Evolutionary conservation across 2,329 filamentous ascomycete species (phyloP).

Genomic region (Phyllosticta citriasiana): DNA sequence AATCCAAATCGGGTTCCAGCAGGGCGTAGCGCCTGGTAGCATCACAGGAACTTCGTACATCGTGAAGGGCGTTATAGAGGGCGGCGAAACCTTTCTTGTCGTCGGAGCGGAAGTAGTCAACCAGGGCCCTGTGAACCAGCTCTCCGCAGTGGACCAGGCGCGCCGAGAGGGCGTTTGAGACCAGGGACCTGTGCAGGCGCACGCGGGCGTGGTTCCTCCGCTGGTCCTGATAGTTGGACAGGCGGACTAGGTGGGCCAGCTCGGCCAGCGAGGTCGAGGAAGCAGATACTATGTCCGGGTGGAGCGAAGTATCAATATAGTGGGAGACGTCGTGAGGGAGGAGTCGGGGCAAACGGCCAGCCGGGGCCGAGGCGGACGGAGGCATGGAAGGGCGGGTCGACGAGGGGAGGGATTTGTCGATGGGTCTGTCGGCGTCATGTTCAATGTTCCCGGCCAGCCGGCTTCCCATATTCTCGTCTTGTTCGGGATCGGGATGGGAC

Average conservation of each 20-base stretch:
- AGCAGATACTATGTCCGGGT: constrained; percentile 43
- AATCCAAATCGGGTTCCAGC: constrained; percentile 62
- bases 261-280: constrained; percentile 65
- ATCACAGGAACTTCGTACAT: constrained; percentile 69
- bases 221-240: constrained; percentile 74
- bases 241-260: constrained; percentile 65
- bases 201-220: constrained; percentile 64
- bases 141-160: constrained; percentile 66
- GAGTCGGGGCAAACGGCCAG: constrained; percentile 41
- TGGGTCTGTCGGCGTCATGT: constrained; percentile 2
- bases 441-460: constrained; percentile 24
- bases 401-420: constrained; percentile 5
- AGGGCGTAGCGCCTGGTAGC: constrained; percentile 61
- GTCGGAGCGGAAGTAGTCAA: constrained; percentile 67
- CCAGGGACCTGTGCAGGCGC: constrained; percentile 62
- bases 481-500: constrained; percentile 20
- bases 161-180: constrained; percentile 64
- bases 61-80: constrained; percentile 67
- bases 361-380: constrained; percentile 35
- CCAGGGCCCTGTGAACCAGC: constrained; percentile 63
- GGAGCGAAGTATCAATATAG: constrained; percentile 53
- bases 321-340: constrained; percentile 56
- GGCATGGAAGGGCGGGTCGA: constrained; percentile 23
- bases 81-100: constrained; percentile 68
- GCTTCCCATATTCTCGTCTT: constrained; percentile 25